Evolutionary conservation across 2,329 filamentous ascomycete species (phyloP), one percentile per base, ranked within the genome.

Genomic region (Raffaelea ambrosiae): DNA sequence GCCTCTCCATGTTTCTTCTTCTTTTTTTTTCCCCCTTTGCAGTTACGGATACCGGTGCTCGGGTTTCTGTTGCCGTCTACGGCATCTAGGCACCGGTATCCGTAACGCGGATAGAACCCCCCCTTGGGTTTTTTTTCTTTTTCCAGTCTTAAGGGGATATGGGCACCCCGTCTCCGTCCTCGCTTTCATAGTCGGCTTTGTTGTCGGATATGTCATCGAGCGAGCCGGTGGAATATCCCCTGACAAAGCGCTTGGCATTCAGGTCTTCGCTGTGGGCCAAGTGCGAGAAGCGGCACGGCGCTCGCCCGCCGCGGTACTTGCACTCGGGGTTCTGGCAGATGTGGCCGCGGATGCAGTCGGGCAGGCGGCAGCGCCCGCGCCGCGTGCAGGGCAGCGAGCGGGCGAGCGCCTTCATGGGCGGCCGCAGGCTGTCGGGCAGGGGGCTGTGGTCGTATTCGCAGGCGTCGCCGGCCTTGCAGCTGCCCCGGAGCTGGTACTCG

Each of bases 281-380:
- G 20, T 43, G 47, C 11, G 55, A 50, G 3, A 64, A 14, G 22
- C 55, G 58, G 57, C 62, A 63, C 40, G 55, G 58, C 4, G 40
- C 31, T 53, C 59, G 63, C 43, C 62, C 62, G 19, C 58, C 57
- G 8, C 61, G 59, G n/a, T 59, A 42, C 45, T 57, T 58, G 48
- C 62, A 65, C 14, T 63, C 57, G 18, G 45, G 38, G 16, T 51
- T 57, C 53, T 63, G 62, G 50, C 62, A 65, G 35, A 63, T 52
- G 48, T 64, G 62, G 5, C 61, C 62, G 21, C 53, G 52, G 20
- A 53, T 53, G 51, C 62, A 65, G 14, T 42, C 41, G 0, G 51
- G 48, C 4, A 56, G 49, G 10, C 59, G 50, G 52, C 62, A 64
- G 5, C 29, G 22, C 8, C 57, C 60, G 5, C 58, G 58, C 41